Conservation (phyloP, 2,329 filamentous ascomycete species). For the Tolypocladium guangdongense region DNA sequence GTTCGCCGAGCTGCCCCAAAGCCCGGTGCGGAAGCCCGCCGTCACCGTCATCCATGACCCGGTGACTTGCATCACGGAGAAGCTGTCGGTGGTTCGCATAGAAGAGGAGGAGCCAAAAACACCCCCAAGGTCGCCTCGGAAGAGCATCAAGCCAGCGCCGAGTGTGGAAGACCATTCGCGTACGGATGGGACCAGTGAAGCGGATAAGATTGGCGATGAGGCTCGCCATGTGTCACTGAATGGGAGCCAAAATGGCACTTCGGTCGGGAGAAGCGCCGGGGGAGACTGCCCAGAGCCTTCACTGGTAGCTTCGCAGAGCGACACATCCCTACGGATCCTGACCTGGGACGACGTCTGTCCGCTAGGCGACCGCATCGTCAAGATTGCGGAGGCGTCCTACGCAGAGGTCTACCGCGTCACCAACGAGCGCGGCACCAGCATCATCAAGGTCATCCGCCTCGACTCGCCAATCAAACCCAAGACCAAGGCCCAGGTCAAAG, state of each 20-base stretch:
- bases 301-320: constrained; percentile 1
- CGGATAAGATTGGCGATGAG: background rate
- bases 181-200: background rate
- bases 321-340: constrained; percentile 28
- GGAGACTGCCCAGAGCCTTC: background rate
- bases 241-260: background rate
- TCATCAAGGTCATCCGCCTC: constrained; percentile 54
- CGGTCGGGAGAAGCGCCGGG: constrained; percentile 5
- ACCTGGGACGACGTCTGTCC: constrained; percentile 49
- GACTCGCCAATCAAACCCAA: constrained; percentile 46
- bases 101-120: constrained; percentile 5
- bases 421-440: constrained; percentile 48
- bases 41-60: constrained; percentile 9
- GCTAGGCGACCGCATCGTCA: constrained; percentile 40
- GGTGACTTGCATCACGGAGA: constrained; percentile 22
- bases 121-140: constrained; percentile 7
- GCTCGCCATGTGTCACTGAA: background rate
- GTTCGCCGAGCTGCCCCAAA: constrained; percentile 41
- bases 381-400: constrained; percentile 57
- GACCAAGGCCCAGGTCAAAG: constrained; percentile 43
- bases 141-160: constrained; percentile 2
- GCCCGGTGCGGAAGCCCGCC: constrained; percentile 28
- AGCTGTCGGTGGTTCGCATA: constrained; percentile 21
- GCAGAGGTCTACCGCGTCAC: constrained; percentile 55
- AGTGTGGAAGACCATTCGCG: constrained; percentile 2